These are phyloP conservation scores for Lepidium africanum DNA, from an alignment of 345 rosid species.

Conservation along the genomic window DNA sequence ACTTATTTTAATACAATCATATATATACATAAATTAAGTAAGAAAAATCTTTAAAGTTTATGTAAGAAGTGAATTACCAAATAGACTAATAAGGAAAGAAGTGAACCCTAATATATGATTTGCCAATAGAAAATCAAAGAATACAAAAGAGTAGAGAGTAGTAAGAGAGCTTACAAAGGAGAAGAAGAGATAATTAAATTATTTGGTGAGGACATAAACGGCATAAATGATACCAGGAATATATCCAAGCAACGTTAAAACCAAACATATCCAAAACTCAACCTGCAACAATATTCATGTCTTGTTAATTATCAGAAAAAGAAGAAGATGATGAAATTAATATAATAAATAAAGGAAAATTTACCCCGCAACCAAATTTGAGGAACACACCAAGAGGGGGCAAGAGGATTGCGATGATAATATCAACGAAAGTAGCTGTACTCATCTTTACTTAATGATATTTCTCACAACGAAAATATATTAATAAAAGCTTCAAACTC, in stretches of 20 bases:
- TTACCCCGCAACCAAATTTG: conserved; percentile 70
- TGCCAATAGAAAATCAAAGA: too few species aligned
- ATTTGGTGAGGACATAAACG: conserved; percentile 59
- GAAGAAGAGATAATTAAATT: conserved; percentile 19
- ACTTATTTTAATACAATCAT: too few species aligned
- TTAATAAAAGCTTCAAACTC: not conserved
- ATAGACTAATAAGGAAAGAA: too few species aligned
- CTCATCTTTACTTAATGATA: conserved; percentile 28
- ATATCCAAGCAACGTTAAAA: conserved; percentile 59
- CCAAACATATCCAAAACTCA: conserved; percentile 88
- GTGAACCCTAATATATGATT: too few species aligned
- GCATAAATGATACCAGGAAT: conserved; percentile 84
- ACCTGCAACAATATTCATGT: conserved; percentile 26
- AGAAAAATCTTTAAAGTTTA: too few species aligned
- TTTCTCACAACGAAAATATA: not conserved
- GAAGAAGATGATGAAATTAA: not conserved
- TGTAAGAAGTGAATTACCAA: too few species aligned
- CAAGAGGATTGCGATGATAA: conserved; percentile 68
- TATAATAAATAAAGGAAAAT: not conserved
- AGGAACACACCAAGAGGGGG: conserved; percentile 95
- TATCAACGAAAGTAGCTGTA: conserved; percentile 55
- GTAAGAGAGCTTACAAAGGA: conserved; percentile 10
- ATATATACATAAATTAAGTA: too few species aligned
- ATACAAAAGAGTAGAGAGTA: not conserved
- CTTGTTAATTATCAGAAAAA: not conserved